These are phyloP conservation scores for Candida stauntonica DNA, from an alignment of 805 yeast species.

Conservation along the genomic window DNA sequence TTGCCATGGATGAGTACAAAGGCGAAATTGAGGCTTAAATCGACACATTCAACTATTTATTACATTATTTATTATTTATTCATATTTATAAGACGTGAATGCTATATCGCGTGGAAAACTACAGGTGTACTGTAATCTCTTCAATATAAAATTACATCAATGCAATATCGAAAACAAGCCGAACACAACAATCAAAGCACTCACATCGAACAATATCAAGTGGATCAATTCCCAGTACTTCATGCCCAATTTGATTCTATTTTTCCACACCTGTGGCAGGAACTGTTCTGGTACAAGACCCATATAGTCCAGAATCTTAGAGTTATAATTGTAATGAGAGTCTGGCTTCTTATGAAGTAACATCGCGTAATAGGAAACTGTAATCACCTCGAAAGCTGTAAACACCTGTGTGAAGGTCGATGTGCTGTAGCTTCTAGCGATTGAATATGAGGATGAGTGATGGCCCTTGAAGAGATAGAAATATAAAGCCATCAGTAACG, in stretches of 20 bases:
- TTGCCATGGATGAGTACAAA: constrained; percentile 26
- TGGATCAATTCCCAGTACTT: constrained; percentile 24
- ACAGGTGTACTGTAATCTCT: no score
- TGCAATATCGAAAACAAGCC: constrained; percentile 16
- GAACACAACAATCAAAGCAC: constrained; percentile 20
- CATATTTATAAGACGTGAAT: no score
- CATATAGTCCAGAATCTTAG: constrained; percentile 21
- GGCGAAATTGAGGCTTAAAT: constrained; percentile 13
- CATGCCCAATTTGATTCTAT: constrained; percentile 20
- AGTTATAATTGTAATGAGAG: constrained; percentile 23
- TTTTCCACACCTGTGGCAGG: constrained; percentile 15
- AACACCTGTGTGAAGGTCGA: constrained; percentile 18
- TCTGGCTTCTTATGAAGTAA: constrained; percentile 16
- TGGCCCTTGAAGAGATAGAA: constrained; percentile 10
- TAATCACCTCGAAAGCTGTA: constrained; percentile 18
- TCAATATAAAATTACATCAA: neutral
- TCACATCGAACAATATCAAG: constrained; percentile 23
- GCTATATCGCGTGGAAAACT: no score
- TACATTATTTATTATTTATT: constrained; percentile 5
- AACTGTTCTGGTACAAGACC: constrained; percentile 20
- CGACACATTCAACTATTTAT: constrained; percentile 1
- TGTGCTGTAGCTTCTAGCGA: constrained; percentile 10
- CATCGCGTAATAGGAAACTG: constrained; percentile 18
- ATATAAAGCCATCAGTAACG: constrained; percentile 8
- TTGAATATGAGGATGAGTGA: constrained; percentile 10